These are phyloP conservation scores for Lipomyces sp. DNA, from an alignment of 805 yeast species.

Conservation along the genomic window DNA sequence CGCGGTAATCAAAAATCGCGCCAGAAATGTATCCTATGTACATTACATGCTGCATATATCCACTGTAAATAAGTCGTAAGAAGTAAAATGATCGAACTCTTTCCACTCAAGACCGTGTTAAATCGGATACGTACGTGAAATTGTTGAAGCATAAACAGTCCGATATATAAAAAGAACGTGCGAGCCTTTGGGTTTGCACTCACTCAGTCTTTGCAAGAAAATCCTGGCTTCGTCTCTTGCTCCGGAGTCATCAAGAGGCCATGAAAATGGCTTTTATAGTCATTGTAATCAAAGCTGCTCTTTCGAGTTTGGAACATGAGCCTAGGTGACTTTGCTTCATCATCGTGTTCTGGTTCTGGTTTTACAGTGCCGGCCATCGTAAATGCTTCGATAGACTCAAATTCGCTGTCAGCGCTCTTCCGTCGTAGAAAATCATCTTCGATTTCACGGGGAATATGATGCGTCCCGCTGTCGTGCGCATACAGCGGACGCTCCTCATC, in stretches of 20 bases:
- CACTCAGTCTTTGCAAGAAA: slow-evolving; percentile 14
- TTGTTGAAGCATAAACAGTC: no score
- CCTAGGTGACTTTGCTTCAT: background rate
- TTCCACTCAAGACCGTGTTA: no score
- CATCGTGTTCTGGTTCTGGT: background rate
- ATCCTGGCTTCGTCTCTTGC: slow-evolving; percentile 35
- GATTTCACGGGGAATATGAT: slow-evolving; percentile 9
- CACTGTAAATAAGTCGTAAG: no score
- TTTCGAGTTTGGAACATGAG: background rate
- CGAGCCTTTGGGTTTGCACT: background rate
- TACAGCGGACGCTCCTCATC: slow-evolving; percentile 7
- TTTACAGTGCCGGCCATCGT: slow-evolving; percentile 5
- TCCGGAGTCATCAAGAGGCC: slow-evolving; percentile 33
- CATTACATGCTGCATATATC: no score
- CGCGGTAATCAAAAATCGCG: no score
- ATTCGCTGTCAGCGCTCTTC: slow-evolving; percentile 15
- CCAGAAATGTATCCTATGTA: no score
- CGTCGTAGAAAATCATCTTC: slow-evolving; percentile 27
- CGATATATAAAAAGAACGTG: background rate
- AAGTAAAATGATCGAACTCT: no score
- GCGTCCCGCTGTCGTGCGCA: background rate
- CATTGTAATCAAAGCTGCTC: slow-evolving; percentile 34
- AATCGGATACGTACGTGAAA: no score
- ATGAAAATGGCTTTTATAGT: slow-evolving; percentile 32
- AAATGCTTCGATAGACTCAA: background rate